Conservation (phyloP, 768 basidiomycete species). For the Leccinum pellstonianum region DNA sequence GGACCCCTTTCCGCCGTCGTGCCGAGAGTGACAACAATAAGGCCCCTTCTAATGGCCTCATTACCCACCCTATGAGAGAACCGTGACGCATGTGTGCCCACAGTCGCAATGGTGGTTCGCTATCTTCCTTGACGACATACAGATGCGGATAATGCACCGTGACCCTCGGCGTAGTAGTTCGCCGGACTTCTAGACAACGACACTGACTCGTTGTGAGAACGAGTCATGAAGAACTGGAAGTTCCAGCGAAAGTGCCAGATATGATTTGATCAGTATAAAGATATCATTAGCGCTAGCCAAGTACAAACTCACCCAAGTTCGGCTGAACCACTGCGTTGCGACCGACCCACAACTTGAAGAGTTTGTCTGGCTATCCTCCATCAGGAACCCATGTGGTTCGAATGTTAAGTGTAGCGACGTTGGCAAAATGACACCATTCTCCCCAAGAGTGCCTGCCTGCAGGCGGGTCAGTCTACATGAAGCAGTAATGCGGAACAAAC, state of each 20-base stretch:
- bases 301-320: slow-evolving; percentile 39
- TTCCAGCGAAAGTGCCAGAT: no score
- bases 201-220: slow-evolving; percentile 92
- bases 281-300: slow-evolving; percentile 30
- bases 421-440: slow-evolving; percentile 65
- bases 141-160: slow-evolving; percentile 85
- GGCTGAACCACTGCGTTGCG: slow-evolving; percentile 93
- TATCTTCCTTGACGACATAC: slow-evolving; percentile 97
- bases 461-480: slow-evolving; percentile 2
- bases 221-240: slow-evolving; percentile 20
- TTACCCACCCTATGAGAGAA: no score
- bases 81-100: slow-evolving; percentile 58
- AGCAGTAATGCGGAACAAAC: slow-evolving; percentile 10
- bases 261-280: no score
- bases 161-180: slow-evolving; percentile 79
- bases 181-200: slow-evolving; percentile 91
- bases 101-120: slow-evolving; percentile 87
- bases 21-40: no score
- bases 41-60: no score
- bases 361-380: slow-evolving; percentile 96
- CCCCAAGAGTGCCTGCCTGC: slow-evolving; percentile 80
- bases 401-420: slow-evolving; percentile 70
- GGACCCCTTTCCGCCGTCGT: no score
- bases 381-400: slow-evolving; percentile 93
- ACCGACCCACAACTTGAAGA: slow-evolving; percentile 57